A percentile compares a stretch with the other conserved stretches of the same genome.
Evolutionary conservation across 768 basidiomycete species (phyloP).

Genomic region (Tricholoma furcatifolium): DNA sequence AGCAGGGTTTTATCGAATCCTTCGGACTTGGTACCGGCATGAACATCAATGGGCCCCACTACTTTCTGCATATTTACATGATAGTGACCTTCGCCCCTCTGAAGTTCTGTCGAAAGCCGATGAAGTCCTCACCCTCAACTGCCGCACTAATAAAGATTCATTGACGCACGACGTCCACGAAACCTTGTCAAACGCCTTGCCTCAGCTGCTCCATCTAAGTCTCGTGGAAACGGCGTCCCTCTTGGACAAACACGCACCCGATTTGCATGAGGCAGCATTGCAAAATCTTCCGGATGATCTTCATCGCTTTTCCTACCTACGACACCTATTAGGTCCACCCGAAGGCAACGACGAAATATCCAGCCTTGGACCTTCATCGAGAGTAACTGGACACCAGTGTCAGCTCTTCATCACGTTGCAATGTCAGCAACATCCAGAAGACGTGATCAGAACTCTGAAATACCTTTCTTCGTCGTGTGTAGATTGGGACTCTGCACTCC

Average conservation of each 20-base stretch:
- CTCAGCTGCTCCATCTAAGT: slow-evolving; percentile 59
- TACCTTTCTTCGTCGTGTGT: slow-evolving; percentile 50
- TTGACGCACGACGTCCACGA: slow-evolving; percentile 56
- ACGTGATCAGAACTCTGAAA: slow-evolving; percentile 62
- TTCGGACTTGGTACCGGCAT: slow-evolving; percentile 76
- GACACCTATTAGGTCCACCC: slow-evolving; percentile 62
- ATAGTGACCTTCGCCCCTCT: slow-evolving; percentile 56
- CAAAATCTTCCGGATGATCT: slow-evolving; percentile 41
- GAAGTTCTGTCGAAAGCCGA: slow-evolving; percentile 70
- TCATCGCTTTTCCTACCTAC: slow-evolving; percentile 75
- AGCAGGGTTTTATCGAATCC: slow-evolving; percentile 90
- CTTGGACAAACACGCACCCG: slow-evolving; percentile 66
- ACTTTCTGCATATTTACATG: slow-evolving; percentile 71
- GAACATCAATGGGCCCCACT: slow-evolving; percentile 77
- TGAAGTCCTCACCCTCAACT: slow-evolving; percentile 52
- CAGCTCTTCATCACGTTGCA: slow-evolving; percentile 71
- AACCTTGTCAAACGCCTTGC: slow-evolving; percentile 59
- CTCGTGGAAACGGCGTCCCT: slow-evolving; percentile 70
- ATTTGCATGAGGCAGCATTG: slow-evolving; percentile 65
- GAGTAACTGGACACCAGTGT: slow-evolving; percentile 51
- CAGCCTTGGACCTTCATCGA: slow-evolving; percentile 32
- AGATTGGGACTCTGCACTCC: slow-evolving; percentile 54
- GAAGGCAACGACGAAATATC: slow-evolving; percentile 31
- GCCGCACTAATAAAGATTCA: slow-evolving; percentile 43
- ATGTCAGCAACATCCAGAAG: slow-evolving; percentile 64